These are phyloP conservation scores for Ceratocystis destructans DNA, from an alignment of 2,329 filamentous ascomycete genomes.

Conservation along the genomic window DNA sequence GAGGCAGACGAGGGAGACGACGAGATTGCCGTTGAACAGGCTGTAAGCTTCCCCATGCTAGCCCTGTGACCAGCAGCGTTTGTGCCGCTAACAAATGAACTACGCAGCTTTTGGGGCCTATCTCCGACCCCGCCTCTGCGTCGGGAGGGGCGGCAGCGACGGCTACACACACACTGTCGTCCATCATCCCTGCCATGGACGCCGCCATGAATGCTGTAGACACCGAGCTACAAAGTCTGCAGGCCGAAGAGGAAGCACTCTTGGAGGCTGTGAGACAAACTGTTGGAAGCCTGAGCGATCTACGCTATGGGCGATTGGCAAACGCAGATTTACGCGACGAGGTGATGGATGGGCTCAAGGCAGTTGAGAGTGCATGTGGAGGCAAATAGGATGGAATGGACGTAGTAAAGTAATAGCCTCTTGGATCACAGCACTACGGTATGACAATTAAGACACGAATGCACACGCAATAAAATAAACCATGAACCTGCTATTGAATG, in stretches of 20 bases:
- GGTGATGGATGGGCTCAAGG: slow-evolving; percentile 51
- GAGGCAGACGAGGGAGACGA: slow-evolving; percentile 45
- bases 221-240: slow-evolving; percentile 50
- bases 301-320: slow-evolving; percentile 64
- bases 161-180: slow-evolving; percentile 45
- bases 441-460: not conserved
- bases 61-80: not conserved
- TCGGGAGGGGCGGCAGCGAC: slow-evolving; percentile 28
- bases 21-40: slow-evolving; percentile 49
- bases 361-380: slow-evolving; percentile 28
- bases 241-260: slow-evolving; percentile 48
- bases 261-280: slow-evolving; percentile 49
- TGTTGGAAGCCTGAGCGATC: slow-evolving; percentile 63
- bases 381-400: slow-evolving; percentile 2
- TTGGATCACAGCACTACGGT: not conserved
- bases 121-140: slow-evolving; percentile 24
- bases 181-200: slow-evolving; percentile 56
- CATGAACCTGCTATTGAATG: slow-evolving; percentile 3
- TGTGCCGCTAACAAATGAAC: not conserved
- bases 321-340: slow-evolving; percentile 51
- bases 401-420: not conserved
- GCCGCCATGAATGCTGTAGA: slow-evolving; percentile 52
- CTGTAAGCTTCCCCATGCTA: slow-evolving; percentile 29
- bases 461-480: not conserved
- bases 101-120: slow-evolving; percentile 2